phyloP scores from a whole-genome alignment of 2,329 filamentous ascomycete species.

The Talaromyces sp. region DNA sequence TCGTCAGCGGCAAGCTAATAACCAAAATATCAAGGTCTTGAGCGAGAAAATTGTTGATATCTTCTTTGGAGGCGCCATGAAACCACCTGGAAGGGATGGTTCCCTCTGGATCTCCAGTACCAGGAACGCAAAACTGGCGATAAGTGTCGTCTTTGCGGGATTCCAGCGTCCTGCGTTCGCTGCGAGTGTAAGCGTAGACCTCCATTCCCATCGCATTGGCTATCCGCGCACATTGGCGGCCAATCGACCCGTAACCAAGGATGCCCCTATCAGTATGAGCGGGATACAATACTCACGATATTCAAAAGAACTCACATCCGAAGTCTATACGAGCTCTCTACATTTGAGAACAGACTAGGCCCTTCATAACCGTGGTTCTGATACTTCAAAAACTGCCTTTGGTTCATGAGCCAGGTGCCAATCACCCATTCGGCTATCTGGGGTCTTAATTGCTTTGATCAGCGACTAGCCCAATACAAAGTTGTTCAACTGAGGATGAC shows the following conservation, averaged over 20 bases:
- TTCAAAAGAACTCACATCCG: not conserved
- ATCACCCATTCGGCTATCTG: slow-evolving; percentile 4
- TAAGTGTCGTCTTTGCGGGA: slow-evolving; percentile 36
- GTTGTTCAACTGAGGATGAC: not conserved
- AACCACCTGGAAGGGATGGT: slow-evolving; percentile 47
- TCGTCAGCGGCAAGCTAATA: slow-evolving; percentile 58
- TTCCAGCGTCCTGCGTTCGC: slow-evolving; percentile 55
- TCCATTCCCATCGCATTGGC: slow-evolving; percentile 65
- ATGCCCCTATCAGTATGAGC: not conserved
- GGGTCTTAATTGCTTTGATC: not conserved
- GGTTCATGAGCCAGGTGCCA: slow-evolving; percentile 3
- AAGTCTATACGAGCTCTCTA: not conserved
- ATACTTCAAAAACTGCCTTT: slow-evolving; percentile 1
- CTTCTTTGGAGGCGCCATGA: slow-evolving; percentile 52
- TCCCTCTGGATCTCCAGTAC: not conserved
- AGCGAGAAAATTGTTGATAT: slow-evolving; percentile 54
- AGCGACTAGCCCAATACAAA: too few species aligned
- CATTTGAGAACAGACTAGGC: not conserved
- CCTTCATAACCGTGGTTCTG: not conserved
- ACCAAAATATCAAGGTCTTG: slow-evolving; percentile 59
- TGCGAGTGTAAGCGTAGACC: slow-evolving; percentile 72
- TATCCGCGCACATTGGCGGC: slow-evolving; percentile 6
- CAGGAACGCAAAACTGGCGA: not conserved
- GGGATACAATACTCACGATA: not conserved
- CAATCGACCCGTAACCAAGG: slow-evolving; percentile 4